phyloP scores from a whole-genome alignment of 805 yeast species.

The Debaryomyces castellii region DNA sequence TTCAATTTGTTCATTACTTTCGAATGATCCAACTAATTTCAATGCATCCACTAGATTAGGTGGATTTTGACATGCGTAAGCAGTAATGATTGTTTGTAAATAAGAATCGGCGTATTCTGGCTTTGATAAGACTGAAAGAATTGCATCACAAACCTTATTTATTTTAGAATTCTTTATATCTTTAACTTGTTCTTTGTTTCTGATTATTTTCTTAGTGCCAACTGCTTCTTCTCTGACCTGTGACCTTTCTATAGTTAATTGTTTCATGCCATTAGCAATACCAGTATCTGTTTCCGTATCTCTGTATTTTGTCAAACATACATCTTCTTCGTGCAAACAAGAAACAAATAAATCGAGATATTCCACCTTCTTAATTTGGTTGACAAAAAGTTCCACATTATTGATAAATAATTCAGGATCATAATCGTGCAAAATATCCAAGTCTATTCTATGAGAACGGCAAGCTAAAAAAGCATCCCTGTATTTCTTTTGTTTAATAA shows the following conservation, averaged over 20 bases:
- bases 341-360: slow-evolving; percentile 85
- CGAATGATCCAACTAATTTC: slow-evolving; percentile 53
- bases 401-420: slow-evolving; percentile 66
- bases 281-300: slow-evolving; percentile 53
- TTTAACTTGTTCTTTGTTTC: slow-evolving; percentile 37
- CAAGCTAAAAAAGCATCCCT: slow-evolving; percentile 78
- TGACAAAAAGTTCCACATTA: slow-evolving; percentile 65
- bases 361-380: slow-evolving; percentile 69
- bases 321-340: slow-evolving; percentile 83
- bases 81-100: slow-evolving; percentile 79
- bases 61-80: slow-evolving; percentile 89
- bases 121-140: slow-evolving; percentile 55
- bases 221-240: slow-evolving; percentile 11
- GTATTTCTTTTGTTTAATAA: slow-evolving; percentile 59
- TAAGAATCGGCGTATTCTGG: slow-evolving; percentile 56
- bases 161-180: slow-evolving; percentile 54
- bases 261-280: slow-evolving; percentile 5
- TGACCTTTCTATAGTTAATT: slow-evolving; percentile 19
- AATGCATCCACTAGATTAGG: slow-evolving; percentile 81
- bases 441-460: slow-evolving; percentile 86
- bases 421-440: slow-evolving; percentile 88
- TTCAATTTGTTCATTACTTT: slow-evolving; percentile 45
- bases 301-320: slow-evolving; percentile 72
- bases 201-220: slow-evolving; percentile 32
- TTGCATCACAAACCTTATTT: slow-evolving; percentile 72